Evolutionary conservation across 1,139 yeast genomes (phyloP).

Genomic region (Candida dubliniensis): DNA sequence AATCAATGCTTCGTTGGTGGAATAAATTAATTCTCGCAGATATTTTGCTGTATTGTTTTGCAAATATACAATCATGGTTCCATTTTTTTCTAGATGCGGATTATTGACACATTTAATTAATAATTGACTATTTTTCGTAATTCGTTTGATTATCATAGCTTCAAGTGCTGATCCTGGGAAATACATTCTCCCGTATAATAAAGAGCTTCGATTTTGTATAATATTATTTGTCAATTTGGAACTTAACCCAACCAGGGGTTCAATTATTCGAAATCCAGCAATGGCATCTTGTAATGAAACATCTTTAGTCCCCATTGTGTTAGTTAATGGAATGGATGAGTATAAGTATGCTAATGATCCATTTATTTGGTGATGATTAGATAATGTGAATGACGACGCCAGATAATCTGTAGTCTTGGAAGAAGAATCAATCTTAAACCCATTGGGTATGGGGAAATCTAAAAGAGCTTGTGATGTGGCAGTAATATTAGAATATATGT

Average conservation of each 20-base stretch:
- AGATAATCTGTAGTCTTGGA: conserved; percentile 71
- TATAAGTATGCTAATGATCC: conserved; percentile 86
- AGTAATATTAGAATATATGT: conserved; percentile 69
- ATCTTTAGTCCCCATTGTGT: conserved; percentile 52
- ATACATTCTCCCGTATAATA: conserved; percentile 76
- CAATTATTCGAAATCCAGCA: conserved; percentile 71
- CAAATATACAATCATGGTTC: conserved; percentile 66
- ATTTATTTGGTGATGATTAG: conserved; percentile 66
- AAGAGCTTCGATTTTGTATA: conserved; percentile 13
- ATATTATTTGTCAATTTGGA: background rate
- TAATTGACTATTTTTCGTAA: conserved; percentile 61
- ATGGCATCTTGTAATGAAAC: conserved; percentile 69
- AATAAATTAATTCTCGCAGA: conserved; percentile 76
- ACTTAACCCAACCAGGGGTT: conserved; percentile 31
- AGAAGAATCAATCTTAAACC: conserved; percentile 65
- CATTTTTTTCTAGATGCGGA: conserved; percentile 55
- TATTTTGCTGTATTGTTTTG: conserved; percentile 68
- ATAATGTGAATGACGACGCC: conserved; percentile 72
- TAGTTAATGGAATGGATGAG: conserved; percentile 57
- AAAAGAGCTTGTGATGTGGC: conserved; percentile 70
- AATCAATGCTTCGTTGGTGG: conserved; percentile 85
- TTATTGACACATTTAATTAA: conserved; percentile 75
- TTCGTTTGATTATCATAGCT: conserved; percentile 76
- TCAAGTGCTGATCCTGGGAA: conserved; percentile 87
- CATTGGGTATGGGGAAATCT: conserved; percentile 74